A percentile compares a stretch with the other conserved stretches of the same genome.
Evolutionary conservation across 2,329 filamentous ascomycete genomes (phyloP).

Genomic region (Trichophyton equinum): DNA sequence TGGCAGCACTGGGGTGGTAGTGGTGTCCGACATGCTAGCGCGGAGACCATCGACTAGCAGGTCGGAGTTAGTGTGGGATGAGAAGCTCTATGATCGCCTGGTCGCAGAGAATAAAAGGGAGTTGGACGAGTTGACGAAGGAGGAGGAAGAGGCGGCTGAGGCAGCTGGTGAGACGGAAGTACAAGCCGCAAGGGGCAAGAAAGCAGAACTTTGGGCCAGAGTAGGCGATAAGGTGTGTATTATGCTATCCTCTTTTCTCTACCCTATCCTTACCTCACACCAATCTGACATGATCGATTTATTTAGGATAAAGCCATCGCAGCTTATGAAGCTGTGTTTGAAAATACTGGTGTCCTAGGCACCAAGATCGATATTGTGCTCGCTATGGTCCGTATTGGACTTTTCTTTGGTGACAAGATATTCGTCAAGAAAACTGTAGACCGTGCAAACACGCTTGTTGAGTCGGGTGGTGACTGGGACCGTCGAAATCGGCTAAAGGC

Average conservation of each 20-base stretch:
- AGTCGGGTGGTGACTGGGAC: slow-evolving; percentile 96
- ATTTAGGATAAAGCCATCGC: slow-evolving; percentile 80
- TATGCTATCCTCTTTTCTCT: neutral
- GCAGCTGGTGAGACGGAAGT: slow-evolving; percentile 95
- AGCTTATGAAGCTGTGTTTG: slow-evolving; percentile 82
- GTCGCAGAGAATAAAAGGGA: slow-evolving; percentile 67
- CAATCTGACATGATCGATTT: slow-evolving; percentile 3
- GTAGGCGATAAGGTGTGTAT: slow-evolving; percentile 77
- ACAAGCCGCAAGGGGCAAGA: slow-evolving; percentile 80
- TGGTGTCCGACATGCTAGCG: slow-evolving; percentile 63
- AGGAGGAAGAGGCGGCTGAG: slow-evolving; percentile 87
- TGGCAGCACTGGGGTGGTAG: slow-evolving; percentile 33
- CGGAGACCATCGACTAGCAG: slow-evolving; percentile 52
- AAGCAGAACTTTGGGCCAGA: slow-evolving; percentile 89
- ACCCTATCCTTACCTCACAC: slow-evolving; percentile 9
- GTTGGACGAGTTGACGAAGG: slow-evolving; percentile 64
- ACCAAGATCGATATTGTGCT: slow-evolving; percentile 96
- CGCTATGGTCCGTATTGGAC: slow-evolving; percentile 84
- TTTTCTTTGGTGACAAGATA: slow-evolving; percentile 90
- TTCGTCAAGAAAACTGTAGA: slow-evolving; percentile 91
- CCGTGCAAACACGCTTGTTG: slow-evolving; percentile 76
- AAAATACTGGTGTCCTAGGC: slow-evolving; percentile 93
- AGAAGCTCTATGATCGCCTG: slow-evolving; percentile 66
- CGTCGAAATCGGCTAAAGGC: slow-evolving; percentile 96
- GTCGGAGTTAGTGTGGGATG: slow-evolving; percentile 76